Conservation (phyloP, 2,329 filamentous ascomycete genomes). For the Aureobasidium sp. region DNA sequence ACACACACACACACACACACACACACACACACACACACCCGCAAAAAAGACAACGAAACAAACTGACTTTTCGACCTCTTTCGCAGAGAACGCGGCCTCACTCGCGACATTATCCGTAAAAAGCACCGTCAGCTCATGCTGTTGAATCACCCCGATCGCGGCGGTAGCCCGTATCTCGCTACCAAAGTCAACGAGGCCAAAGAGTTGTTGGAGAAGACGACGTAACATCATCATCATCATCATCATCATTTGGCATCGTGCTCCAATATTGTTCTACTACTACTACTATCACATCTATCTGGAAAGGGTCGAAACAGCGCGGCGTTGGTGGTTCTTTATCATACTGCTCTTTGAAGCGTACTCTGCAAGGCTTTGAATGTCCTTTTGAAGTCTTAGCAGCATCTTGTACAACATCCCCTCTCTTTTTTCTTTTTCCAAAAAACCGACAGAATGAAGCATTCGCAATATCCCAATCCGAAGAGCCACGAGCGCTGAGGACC, state of each 20-base stretch:
- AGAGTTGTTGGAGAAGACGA: slow-evolving; percentile 76
- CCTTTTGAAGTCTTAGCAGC: not conserved
- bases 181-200: slow-evolving; percentile 99
- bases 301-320: no score
- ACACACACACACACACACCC: no score
- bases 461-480: no score
- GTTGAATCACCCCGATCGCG: slow-evolving; percentile 94
- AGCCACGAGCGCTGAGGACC: no score
- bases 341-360: no score
- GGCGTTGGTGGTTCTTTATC: slow-evolving; percentile 10
- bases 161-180: slow-evolving; percentile 90
- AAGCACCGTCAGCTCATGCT: slow-evolving; percentile 94
- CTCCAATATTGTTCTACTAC: no score
- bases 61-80: not conserved
- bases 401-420: slow-evolving; percentile 9
- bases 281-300: no score
- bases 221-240: slow-evolving; percentile 10
- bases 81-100: slow-evolving; percentile 63
- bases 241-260: slow-evolving; percentile 6
- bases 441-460: not conserved
- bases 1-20: no score
- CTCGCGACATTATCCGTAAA: slow-evolving; percentile 91
- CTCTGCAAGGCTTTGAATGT: no score
- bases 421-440: no score
- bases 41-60: no score